A percentile compares a stretch with the other conserved stretches of the same genome.
phyloP scores from a whole-genome alignment of 345 rosid species.

The Melaleuca alternifolia region DNA sequence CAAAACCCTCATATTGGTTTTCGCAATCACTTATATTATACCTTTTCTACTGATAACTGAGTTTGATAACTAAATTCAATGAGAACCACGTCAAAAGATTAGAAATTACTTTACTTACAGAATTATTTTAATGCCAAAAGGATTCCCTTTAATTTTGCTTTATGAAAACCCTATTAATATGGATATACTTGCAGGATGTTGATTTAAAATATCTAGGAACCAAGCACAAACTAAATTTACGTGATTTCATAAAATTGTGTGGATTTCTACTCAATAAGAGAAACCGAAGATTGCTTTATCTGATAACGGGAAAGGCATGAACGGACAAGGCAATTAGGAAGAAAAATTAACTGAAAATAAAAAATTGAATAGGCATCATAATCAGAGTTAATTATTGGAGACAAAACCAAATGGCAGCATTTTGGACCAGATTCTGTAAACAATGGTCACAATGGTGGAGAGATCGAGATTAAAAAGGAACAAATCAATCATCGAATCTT shows the following conservation, averaged over 20 bases:
- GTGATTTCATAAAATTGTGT: neutral
- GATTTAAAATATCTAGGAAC: neutral
- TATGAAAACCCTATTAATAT: neutral
- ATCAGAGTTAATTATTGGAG: too few relatives aligned
- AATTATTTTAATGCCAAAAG: too few relatives aligned
- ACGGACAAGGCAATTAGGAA: neutral
- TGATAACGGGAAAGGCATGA: neutral
- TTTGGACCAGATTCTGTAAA: too few relatives aligned
- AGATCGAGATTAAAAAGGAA: too few relatives aligned
- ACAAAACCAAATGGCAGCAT: too few relatives aligned
- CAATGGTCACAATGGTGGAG: too few relatives aligned
- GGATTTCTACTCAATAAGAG: neutral
- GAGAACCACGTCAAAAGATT: neutral
- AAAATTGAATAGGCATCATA: neutral
- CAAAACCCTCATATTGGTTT: neutral
- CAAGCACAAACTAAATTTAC: neutral
- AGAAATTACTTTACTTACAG: too few relatives aligned
- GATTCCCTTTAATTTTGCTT: neutral
- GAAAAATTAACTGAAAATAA: neutral
- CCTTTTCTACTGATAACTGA: too few relatives aligned
- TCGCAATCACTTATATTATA: neutral
- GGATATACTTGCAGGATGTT: neutral
- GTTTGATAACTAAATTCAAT: neutral
- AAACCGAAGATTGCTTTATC: neutral
- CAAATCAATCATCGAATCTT: too few relatives aligned